Evolutionary conservation across 2,329 filamentous ascomycete species (phyloP), one percentile per base, ranked within the genome.

Genomic region (Aspergillus sp.): DNA sequence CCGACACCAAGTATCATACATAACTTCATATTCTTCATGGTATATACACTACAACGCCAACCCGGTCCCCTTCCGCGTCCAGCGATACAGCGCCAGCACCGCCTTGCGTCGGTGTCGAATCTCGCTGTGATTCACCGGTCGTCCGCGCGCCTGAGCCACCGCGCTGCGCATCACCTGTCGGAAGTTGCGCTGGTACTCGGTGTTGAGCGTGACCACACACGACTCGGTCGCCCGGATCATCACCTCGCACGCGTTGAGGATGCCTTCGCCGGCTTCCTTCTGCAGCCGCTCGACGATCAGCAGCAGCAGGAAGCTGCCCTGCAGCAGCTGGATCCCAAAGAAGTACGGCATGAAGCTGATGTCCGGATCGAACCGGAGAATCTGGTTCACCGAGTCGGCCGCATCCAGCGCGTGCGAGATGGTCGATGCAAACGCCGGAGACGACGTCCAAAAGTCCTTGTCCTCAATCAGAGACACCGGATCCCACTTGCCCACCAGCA

Each of bases 341-440:
- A 96, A 96, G 76, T 95, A 96, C 1, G 92, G 92, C 90, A 96
- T 96, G 72, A 96, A 95, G 71, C 93, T 92, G 46, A 96, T 80
- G 52, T 94, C 91, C 0, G 92, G 90, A 66, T 97, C 92, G 67
- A 88, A 90, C 63, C 96, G 90, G 42, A 97, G 84, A 49, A 97
- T 94, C 63, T 90, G 86, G 68, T 84, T 85, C 60, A 96, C 89
- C 11, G 91, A 91, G 72, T 96, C 90, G 4, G 92, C 91, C 0
- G 92, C 91, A 13, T 88, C 88, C 4, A 97, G 88, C 10, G 91
- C 92, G 67, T 97, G 92, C 4, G 88, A 86, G 1, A 91, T 96
- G 9, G 91, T 91, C 2, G 87, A 88, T 64, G 94, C 88, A 72
- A 96, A 96, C 5, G 87, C 88, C 57, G 91, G 87, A 0, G 90